These are phyloP conservation scores for Malassezia nana DNA, from an alignment of 1,284 basidiomycete genomes.

Conservation along the genomic window DNA sequence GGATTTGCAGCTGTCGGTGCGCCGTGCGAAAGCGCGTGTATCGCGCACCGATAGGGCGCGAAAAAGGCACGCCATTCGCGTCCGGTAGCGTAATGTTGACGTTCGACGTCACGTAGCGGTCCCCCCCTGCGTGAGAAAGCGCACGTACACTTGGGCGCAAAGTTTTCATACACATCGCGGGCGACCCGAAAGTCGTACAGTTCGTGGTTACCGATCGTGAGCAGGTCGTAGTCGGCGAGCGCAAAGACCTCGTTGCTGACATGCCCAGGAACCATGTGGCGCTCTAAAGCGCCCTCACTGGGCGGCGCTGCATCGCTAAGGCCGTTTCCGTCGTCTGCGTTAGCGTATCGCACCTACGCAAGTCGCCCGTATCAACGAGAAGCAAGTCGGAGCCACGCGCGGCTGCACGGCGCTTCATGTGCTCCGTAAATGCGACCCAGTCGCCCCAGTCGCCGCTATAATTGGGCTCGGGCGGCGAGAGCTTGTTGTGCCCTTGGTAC, in stretches of 20 bases:
- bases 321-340: slow-evolving; percentile 42
- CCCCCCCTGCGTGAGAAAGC: slow-evolving; percentile 16
- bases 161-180: slow-evolving; percentile 68
- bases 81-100: slow-evolving; percentile 31
- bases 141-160: slow-evolving; percentile 53
- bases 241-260: slow-evolving; percentile 52
- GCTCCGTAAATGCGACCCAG: slow-evolving; percentile 44
- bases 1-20: slow-evolving; percentile 29
- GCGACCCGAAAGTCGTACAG: slow-evolving; percentile 68
- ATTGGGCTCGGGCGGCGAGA: slow-evolving; percentile 42
- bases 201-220: slow-evolving; percentile 82
- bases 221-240: slow-evolving; percentile 67
- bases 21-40: slow-evolving; percentile 32
- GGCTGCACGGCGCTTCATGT: slow-evolving; percentile 34
- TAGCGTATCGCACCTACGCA: slow-evolving; percentile 20
- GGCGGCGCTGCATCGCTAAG: slow-evolving; percentile 34
- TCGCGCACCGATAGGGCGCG: slow-evolving; percentile 34
- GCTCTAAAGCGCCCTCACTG: background rate
- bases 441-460: slow-evolving; percentile 45
- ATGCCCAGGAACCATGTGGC: slow-evolving; percentile 30
- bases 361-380: slow-evolving; percentile 41
- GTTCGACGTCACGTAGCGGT: slow-evolving; percentile 33
- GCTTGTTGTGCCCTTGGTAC: slow-evolving; percentile 41
- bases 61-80: slow-evolving; percentile 11
- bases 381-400: slow-evolving; percentile 40